phyloP scores from a whole-genome alignment of 2,329 filamentous ascomycete genomes.

The Calcarisporium arbuscula region DNA sequence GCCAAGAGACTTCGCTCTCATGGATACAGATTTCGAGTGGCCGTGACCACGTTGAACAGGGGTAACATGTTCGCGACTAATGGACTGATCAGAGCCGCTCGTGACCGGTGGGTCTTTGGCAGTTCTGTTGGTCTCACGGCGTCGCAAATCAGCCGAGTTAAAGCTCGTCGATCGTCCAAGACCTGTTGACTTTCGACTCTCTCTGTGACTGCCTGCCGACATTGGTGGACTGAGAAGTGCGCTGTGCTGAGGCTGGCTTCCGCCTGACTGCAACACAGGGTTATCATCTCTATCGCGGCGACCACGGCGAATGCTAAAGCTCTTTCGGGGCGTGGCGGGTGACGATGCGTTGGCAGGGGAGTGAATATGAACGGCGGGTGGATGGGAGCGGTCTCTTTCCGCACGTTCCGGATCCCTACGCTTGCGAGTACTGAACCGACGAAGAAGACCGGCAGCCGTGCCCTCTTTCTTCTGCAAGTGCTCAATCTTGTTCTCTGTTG shows the following conservation, averaged over 20 bases:
- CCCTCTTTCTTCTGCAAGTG: conserved; percentile 75
- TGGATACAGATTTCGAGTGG: conserved; percentile 54
- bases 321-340: conserved; percentile 67
- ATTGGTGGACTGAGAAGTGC: conserved; percentile 71
- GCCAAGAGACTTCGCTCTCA: conserved; percentile 79
- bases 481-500: conserved; percentile 51
- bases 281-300: conserved; percentile 48
- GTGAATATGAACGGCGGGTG: conserved; percentile 71
- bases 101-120: conserved; percentile 63
- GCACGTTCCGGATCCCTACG: conserved; percentile 60
- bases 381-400: conserved; percentile 60
- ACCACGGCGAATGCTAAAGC: conserved; percentile 71
- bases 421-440: conserved; percentile 85
- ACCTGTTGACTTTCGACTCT: conserved; percentile 57
- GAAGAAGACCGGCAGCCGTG: conserved; percentile 73
- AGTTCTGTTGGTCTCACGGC: conserved; percentile 45
- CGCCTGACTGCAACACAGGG: conserved; percentile 46
- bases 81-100: conserved; percentile 74
- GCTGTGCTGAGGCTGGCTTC: conserved; percentile 65
- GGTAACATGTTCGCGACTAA: conserved; percentile 44
- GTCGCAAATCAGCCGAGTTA: conserved; percentile 75
- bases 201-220: conserved; percentile 48
- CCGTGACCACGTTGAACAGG: conserved; percentile 45
- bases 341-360: conserved; percentile 59
- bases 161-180: conserved; percentile 86